Base-by-base conservation (phyloP, 768 basidiomycete genomes). In the Kwoniella dendrophila region DNA sequence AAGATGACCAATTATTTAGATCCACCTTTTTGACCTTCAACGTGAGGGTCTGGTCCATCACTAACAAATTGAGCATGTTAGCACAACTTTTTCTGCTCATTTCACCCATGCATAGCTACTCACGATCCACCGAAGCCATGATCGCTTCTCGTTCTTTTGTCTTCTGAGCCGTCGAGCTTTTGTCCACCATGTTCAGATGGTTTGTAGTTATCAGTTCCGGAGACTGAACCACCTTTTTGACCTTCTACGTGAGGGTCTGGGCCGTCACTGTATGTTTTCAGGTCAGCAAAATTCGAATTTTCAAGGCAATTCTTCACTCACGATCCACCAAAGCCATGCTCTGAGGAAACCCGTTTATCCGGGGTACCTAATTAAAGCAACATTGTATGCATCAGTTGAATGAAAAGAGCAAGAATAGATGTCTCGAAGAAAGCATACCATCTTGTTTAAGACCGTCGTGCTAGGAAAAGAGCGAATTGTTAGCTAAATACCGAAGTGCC, bases 261-360 rank as follows among this genome's bases (percentile, higher is more conserved):
- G 52, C 78, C 75, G 51, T 74, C 75, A 55, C 64, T 63, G 41
- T 40, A 14, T 45, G 44, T 8, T 2, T 51, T 34, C 24, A 22
- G 36, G 51, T 68, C 49, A 71, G 56, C 48, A 57, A 20, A 16
- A 48, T 20, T n/a, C 27, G 27, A 51, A 16, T 11, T 38, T 32
- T 27, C 30, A 26, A 18, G 26, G 2, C 43, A 27, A 56, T 26
- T 27, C 1, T 34, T 18, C 22, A 56, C 67, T 60, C 43, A 70
- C 56, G 63, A 65, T 30, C 74, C 72, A 47, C 76, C 76, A 66
- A 78, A 77, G 64, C 80, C 81, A 75, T 81, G 80, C 63, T 81
- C 80, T 22, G 70, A 66, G 34, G 63, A 72, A 16, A 78, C 63
- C 22, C 81, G 67, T 76, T 81, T 76, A 73, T 81, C 81, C 24